Base-by-base conservation (phyloP, 176 grass and related monocot genomes). In the Oryza glumipatula region DNA sequence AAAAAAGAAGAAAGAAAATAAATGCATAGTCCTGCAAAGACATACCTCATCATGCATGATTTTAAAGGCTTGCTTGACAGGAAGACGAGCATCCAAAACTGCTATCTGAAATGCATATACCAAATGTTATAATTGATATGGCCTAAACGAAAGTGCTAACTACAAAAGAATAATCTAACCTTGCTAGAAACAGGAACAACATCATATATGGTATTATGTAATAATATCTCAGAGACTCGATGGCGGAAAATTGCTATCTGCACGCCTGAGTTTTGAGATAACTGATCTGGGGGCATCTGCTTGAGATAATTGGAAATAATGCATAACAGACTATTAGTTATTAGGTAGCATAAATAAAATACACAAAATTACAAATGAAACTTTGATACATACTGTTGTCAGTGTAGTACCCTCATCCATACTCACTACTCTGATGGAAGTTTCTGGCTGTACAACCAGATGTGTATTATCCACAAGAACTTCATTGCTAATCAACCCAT, bases 11-110 rank as follows among this genome's bases (percentile, higher is more conserved):
- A 68, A 22, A 10, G 38, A 76, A 14, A 82, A 47, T 24, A 60
- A 64, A 80, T 30, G 23, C 5, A 45, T 19, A 14, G 21, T 75
- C 68, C 38, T 76, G 30, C 13, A 76, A 76, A 75, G 11, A 76
- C 79, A 64, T 94, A 94, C 88, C 89, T 90, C 88, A 6, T 88
- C 86, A 86, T 88, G 80, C 92, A 94, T 94, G 65, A 94, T 94
- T 79, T 77, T 70, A 84, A 94, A 90, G 88, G 88, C 88, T 88
- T 94, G 82, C 38, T 94, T 94, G 72, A 90, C 79, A 74, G 92
- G 92, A 71, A 94, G 80, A 60, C 44, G 78, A 77, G 80, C 30
- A 41, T 90, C 92, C 92, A 94, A 90, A 87, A 91, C 47, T 80
- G 82, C 60, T 85, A 94, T 54, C 92, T 94, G 88, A 66, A 86